Conservation (phyloP, 805 yeast genomes). For the Cephaloascus albidus region DNA sequence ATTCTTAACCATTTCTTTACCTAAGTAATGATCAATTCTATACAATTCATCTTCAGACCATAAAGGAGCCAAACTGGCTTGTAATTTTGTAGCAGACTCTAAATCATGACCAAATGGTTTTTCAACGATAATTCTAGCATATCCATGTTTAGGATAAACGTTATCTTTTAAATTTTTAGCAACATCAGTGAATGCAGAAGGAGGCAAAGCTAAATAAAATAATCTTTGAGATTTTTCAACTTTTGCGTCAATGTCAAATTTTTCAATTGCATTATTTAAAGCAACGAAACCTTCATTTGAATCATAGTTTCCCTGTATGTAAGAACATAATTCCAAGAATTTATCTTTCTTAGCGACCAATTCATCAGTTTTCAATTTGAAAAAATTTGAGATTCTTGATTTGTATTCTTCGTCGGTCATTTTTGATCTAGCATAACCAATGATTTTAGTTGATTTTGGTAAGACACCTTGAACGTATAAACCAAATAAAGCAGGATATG, state of each 20-base stretch:
- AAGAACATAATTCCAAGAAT: conserved; percentile 58
- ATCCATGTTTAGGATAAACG: conserved; percentile 59
- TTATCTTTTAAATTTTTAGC: conserved; percentile 62
- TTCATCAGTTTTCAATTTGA: conserved; percentile 27
- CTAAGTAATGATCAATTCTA: conserved; percentile 95
- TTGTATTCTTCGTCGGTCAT: conserved; percentile 60
- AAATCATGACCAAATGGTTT: conserved; percentile 97
- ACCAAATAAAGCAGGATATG: conserved; percentile 82
- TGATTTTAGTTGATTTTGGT: conserved; percentile 59
- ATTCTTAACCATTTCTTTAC: conserved; percentile 97
- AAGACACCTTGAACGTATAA: conserved; percentile 60
- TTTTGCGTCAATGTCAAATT: conserved; percentile 42
- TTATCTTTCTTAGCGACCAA: conserved; percentile 37
- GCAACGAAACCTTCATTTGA: conserved; percentile 59
- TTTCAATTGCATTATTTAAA: conserved; percentile 45
- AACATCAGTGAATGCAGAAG: conserved; percentile 79
- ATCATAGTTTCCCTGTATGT: conserved; percentile 77
- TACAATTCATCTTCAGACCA: conserved; percentile 87
- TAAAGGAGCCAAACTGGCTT: conserved; percentile 68
- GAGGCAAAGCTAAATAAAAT: conserved; percentile 92
- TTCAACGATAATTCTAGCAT: conserved; percentile 81
- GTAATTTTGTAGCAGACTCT: conserved; percentile 67
- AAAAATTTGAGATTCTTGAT: conserved; percentile 52
- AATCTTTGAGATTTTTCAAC: conserved; percentile 61
- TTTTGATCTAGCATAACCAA: conserved; percentile 89